phyloP scores from a whole-genome alignment of 192 early-diverging fungal species.

The Coemansia aciculifera region DNA sequence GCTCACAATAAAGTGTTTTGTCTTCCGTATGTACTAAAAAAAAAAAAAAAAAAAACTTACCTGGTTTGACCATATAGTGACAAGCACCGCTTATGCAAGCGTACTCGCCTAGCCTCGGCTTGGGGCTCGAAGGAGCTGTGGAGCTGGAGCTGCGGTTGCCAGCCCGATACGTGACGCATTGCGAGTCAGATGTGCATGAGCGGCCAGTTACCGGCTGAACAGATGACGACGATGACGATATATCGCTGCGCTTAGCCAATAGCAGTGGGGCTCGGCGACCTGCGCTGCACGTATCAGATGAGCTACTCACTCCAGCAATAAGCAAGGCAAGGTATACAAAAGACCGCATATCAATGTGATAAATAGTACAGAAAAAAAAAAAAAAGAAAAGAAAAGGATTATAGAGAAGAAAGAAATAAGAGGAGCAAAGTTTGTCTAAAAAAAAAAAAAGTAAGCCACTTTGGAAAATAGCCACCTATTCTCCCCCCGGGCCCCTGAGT shows the following conservation, averaged over 20 bases:
- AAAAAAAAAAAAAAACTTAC: conserved; percentile 21
- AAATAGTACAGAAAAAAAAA: not conserved
- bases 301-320: conserved; percentile 1
- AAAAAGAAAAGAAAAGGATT: not conserved
- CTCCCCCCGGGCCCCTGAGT: not conserved
- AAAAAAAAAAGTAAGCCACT: conserved; percentile 1
- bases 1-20: no score
- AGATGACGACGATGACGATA: not conserved
- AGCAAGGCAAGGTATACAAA: conserved; percentile 2
- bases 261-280: not conserved
- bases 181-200: conserved; percentile 32
- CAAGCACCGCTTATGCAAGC: conserved; percentile 59
- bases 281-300: conserved; percentile 3
- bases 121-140: not conserved
- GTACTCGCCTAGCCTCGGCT: conserved; percentile 55
- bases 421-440: not conserved
- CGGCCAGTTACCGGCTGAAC: conserved; percentile 11
- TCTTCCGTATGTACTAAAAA: not conserved
- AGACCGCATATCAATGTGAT: not conserved
- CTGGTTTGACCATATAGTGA: conserved; percentile 61
- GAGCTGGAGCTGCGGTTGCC: conserved; percentile 18
- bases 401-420: not conserved
- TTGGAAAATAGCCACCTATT: not conserved
- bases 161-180: conserved; percentile 45
- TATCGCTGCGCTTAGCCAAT: conserved; percentile 6